phyloP scores from a whole-genome alignment of 2,329 filamentous ascomycete species.

The Colletotrichum karsti region DNA sequence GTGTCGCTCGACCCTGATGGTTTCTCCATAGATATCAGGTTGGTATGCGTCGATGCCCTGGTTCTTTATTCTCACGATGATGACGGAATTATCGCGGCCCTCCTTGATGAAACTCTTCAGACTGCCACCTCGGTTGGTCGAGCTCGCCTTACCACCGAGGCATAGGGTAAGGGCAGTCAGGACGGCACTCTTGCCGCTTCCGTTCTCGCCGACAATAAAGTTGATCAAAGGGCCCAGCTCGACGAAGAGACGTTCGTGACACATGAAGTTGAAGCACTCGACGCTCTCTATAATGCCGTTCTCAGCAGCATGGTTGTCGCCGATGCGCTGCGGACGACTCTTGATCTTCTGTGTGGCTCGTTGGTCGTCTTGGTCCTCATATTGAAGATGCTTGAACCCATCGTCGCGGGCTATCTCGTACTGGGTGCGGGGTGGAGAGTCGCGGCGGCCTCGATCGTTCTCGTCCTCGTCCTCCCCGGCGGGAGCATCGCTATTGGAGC shows the following conservation, averaged over 20 bases:
- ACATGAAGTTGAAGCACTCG: slow-evolving; percentile 95
- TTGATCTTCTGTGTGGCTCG: slow-evolving; percentile 72
- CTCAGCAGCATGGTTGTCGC: slow-evolving; percentile 79
- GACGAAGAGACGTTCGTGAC: slow-evolving; percentile 83
- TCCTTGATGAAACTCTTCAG: slow-evolving; percentile 93
- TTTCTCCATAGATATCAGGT: slow-evolving; percentile 81
- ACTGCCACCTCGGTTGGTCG: slow-evolving; percentile 90
- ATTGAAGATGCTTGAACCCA: slow-evolving; percentile 64
- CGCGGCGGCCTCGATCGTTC: slow-evolving; percentile 33
- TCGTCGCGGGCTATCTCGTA: slow-evolving; percentile 70
- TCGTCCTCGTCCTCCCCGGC: slow-evolving; percentile 39
- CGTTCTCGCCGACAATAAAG: slow-evolving; percentile 97
- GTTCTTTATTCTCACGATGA: slow-evolving; percentile 92
- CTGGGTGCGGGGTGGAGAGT: slow-evolving; percentile 61
- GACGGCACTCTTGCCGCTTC: slow-evolving; percentile 96
- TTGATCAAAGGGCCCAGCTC: slow-evolving; percentile 94
- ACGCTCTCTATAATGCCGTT: slow-evolving; percentile 90
- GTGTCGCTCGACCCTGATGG: slow-evolving; percentile 89
- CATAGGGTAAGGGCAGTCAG: slow-evolving; percentile 93
- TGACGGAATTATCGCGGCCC: slow-evolving; percentile 77
- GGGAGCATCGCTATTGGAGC: slow-evolving; percentile 31
- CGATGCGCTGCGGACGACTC: slow-evolving; percentile 55
- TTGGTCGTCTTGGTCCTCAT: slow-evolving; percentile 67
- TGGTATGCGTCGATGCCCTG: slow-evolving; percentile 86
- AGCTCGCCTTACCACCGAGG: slow-evolving; percentile 91